Evolutionary conservation across 345 rosid genomes (phyloP).

Genomic region (Euclidium syriacum): DNA sequence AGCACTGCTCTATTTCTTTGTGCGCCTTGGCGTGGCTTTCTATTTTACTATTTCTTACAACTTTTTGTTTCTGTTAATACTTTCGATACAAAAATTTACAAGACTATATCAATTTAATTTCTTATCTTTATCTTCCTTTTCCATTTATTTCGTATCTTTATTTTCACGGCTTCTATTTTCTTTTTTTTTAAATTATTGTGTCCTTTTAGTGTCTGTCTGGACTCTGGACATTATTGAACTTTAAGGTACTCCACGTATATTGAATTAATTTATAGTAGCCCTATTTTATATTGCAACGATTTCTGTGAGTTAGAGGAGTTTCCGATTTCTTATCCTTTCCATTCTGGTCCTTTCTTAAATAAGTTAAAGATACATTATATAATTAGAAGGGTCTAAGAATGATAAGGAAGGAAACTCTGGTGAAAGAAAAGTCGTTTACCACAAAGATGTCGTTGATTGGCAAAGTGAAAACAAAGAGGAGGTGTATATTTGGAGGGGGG

Average conservation of each 20-base stretch:
- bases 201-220: neutral
- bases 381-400: too few species aligned
- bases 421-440: too few species aligned
- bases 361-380: too few species aligned
- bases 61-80: neutral
- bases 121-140: slow-evolving; percentile 3
- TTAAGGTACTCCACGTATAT: neutral
- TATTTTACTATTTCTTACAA: neutral
- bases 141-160: neutral
- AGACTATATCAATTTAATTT: neutral
- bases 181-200: neutral
- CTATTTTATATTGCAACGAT: too few species aligned
- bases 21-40: slow-evolving; percentile 26
- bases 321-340: too few species aligned
- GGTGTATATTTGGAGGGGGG: too few species aligned
- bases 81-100: neutral
- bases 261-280: neutral
- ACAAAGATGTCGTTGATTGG: too few species aligned
- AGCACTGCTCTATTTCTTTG: slow-evolving; percentile 18
- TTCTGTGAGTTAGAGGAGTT: too few species aligned
- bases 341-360: too few species aligned
- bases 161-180: slow-evolving; percentile 9
- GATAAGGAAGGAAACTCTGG: too few species aligned
- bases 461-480: too few species aligned
- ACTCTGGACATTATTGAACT: slow-evolving; percentile 11